Evolutionary conservation across 2,329 filamentous ascomycete genomes (phyloP).

Genomic region (Colletotrichum agaves): DNA sequence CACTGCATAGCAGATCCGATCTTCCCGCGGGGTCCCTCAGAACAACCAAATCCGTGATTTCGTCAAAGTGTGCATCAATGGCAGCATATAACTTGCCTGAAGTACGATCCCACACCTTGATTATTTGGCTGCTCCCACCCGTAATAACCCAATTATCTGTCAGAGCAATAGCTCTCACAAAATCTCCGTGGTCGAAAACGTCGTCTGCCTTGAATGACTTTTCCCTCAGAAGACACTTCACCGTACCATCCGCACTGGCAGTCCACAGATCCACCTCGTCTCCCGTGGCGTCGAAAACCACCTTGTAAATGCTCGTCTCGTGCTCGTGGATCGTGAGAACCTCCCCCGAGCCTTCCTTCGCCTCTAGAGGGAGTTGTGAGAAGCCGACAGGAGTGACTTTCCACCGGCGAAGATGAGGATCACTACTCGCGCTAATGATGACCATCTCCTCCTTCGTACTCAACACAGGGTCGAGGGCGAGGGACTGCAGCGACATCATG

Average conservation of each 20-base stretch:
- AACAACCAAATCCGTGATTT: constrained; percentile 84
- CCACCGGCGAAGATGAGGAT: constrained; percentile 84
- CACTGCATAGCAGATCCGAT: constrained; percentile 73
- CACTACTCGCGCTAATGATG: constrained; percentile 83
- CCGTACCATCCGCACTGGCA: constrained; percentile 88
- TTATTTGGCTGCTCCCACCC: constrained; percentile 88
- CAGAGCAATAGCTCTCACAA: constrained; percentile 84
- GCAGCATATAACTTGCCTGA: constrained; percentile 79
- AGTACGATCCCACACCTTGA: constrained; percentile 86
- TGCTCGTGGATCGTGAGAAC: constrained; percentile 76
- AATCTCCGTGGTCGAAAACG: constrained; percentile 83
- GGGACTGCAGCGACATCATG: constrained; percentile 83
- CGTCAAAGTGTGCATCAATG: constrained; percentile 89
- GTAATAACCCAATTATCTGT: constrained; percentile 84
- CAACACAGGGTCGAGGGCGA: constrained; percentile 77
- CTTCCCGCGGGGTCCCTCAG: constrained; percentile 54
- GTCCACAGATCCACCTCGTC: constrained; percentile 87
- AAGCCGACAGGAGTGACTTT: constrained; percentile 63
- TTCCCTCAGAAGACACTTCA: constrained; percentile 79
- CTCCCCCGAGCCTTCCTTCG: constrained; percentile 40
- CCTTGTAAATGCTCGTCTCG: constrained; percentile 88
- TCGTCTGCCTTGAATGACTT: constrained; percentile 78
- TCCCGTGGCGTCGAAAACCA: constrained; percentile 74
- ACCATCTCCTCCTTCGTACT: constrained; percentile 61
- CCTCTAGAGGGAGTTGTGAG: constrained; percentile 63